Base-by-base conservation (phyloP, 2,329 filamentous ascomycete genomes). In the Aspergillus fischeri region DNA sequence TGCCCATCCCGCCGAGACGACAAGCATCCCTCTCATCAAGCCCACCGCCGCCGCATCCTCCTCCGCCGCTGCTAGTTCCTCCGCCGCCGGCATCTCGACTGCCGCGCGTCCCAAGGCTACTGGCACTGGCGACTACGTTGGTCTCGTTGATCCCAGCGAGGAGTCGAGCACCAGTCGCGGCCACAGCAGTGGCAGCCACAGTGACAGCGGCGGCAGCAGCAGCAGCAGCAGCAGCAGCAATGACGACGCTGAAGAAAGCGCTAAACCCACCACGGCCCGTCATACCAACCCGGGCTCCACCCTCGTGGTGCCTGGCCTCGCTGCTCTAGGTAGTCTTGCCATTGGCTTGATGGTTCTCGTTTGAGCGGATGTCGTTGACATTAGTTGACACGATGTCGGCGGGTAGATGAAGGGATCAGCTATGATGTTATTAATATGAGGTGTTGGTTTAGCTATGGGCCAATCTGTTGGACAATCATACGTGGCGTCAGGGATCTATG, bases 301-400 rank as follows among this genome's bases (percentile, higher is more conserved):
- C 60, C 29, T 71, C 35, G 52, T 64, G 14, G 53, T 66, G 47
- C 65, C 69, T 49, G 60, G 62, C 27, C 60, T 66, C 52, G 63
- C 60, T 55, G 62, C 61, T 47, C 48, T 66, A 29, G 66, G 63
- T 42, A 59, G 61, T 20, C 24, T 63, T 28, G 59, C 52, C 24
- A n/a, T 63, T 27, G 63, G 59, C 2, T 53, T 65, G 51, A 45
- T 70, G 61, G 56, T 69, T 51, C 54, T 71, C 56, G 68, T 66
- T 52, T 71, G 66, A 60, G 47, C 20, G 53, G 42, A 9, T 29
- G 28, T 29, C 4, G 1, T 21, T 38, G 14, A 38, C 14, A 7
- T 1, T 38, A 7, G 2, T 38, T n/a, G 5, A 3, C 24, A 14
- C 14, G 6, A 38, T 38, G 14, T 38, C 14, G 5, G 2, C 14